Conservation (phyloP, 495 filamentous ascomycete genomes). For the Penicillium turbatum region DNA sequence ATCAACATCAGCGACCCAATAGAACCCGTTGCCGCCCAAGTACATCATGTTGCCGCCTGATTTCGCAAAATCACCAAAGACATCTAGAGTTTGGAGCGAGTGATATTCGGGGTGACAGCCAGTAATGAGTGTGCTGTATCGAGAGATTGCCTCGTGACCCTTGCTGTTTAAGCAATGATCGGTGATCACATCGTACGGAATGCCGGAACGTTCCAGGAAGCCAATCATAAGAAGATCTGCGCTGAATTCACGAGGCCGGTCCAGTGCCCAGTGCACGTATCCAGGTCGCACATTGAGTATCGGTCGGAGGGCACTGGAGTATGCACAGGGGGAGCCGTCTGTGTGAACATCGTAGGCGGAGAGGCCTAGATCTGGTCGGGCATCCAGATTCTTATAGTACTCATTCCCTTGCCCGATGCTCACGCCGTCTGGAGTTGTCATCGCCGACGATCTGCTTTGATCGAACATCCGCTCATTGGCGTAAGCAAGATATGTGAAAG, state of each 20-base stretch:
- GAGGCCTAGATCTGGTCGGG: slow-evolving; percentile 21
- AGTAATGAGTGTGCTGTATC: not conserved
- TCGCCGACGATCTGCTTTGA: slow-evolving; percentile 6
- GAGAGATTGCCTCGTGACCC: slow-evolving; percentile 7
- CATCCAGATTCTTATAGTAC: slow-evolving; percentile 10
- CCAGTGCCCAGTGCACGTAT: slow-evolving; percentile 27
- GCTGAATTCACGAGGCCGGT: slow-evolving; percentile 26
- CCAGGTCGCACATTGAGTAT: slow-evolving; percentile 27
- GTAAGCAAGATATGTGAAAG: slow-evolving; percentile 27
- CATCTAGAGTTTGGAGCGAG: slow-evolving; percentile 9
- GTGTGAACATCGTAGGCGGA: slow-evolving; percentile 26
- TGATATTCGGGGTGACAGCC: not conserved
- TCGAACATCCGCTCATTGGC: slow-evolving; percentile 30
- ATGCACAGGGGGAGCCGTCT: slow-evolving; percentile 20
- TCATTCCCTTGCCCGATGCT: slow-evolving; percentile 5
- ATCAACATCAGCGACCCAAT: slow-evolving; percentile 13
- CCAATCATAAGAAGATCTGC: slow-evolving; percentile 28
- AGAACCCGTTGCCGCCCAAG: slow-evolving; percentile 33
- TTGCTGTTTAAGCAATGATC: slow-evolving; percentile 27
- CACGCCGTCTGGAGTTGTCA: slow-evolving; percentile 16
- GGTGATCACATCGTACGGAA: slow-evolving; percentile 29
- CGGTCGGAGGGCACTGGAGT: slow-evolving; percentile 20
- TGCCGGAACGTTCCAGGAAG: slow-evolving; percentile 23
- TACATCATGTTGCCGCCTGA: slow-evolving; percentile 24
- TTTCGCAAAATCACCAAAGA: slow-evolving; percentile 13